Percentiles rank a stretch among this genome's conserved stretches.
phyloP scores from a whole-genome alignment of 1,139 yeast genomes.

The Blastobotrys aristatus region DNA sequence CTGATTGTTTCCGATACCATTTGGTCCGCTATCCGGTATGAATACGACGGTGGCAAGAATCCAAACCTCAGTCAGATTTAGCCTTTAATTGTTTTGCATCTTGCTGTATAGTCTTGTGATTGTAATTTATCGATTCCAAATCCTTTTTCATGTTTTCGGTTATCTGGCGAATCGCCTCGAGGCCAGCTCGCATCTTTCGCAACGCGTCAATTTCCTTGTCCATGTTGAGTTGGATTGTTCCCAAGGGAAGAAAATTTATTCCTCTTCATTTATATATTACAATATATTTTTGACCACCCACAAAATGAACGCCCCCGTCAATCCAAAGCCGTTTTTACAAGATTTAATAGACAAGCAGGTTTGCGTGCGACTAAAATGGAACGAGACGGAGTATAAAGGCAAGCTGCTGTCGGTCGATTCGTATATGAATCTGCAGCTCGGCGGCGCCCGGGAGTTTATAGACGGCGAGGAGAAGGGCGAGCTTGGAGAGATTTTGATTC shows the following conservation, averaged over 20 bases:
- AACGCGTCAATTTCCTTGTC: slow-evolving; percentile 18
- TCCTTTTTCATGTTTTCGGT: slow-evolving; percentile 29
- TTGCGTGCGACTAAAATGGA: slow-evolving; percentile 89
- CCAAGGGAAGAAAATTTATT: neutral
- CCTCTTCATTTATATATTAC: neutral
- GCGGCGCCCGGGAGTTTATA: slow-evolving; percentile 60
- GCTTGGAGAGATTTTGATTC: slow-evolving; percentile 66
- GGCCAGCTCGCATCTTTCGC: slow-evolving; percentile 21
- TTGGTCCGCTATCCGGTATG: slow-evolving; percentile 74
- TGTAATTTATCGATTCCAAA: slow-evolving; percentile 20
- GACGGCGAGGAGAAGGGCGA: slow-evolving; percentile 50
- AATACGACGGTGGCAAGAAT: slow-evolving; percentile 52
- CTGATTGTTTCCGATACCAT: slow-evolving; percentile 67
- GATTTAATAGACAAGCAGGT: slow-evolving; percentile 66
- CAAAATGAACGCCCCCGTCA: slow-evolving; percentile 60
- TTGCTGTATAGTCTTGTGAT: slow-evolving; percentile 20
- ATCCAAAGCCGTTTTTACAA: slow-evolving; percentile 87
- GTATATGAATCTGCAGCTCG: slow-evolving; percentile 84
- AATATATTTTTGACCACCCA: neutral
- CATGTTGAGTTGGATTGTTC: neutral
- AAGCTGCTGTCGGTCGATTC: slow-evolving; percentile 77
- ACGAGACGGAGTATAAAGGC: slow-evolving; percentile 85
- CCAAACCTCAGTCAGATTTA: slow-evolving; percentile 25
- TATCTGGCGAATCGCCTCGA: slow-evolving; percentile 23
- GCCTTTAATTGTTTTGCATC: neutral